Percentiles rank a stretch among this genome's conserved stretches.
These are phyloP conservation scores for Pseudophaeomoniella oleicola DNA, from an alignment of 2,329 filamentous ascomycete species.

Conservation along the genomic window DNA sequence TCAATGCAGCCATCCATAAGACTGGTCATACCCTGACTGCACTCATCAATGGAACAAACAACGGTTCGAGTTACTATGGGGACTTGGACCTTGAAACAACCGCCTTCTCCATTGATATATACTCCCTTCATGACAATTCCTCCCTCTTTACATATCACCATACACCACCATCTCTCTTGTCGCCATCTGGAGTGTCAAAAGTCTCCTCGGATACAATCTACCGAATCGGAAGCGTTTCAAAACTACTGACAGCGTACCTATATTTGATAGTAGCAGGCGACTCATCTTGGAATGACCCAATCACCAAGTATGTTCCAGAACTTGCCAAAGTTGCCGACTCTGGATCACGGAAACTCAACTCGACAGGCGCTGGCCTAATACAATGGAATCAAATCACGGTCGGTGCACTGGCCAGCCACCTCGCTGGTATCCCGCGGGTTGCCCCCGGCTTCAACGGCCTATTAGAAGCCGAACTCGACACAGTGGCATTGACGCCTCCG, in stretches of 20 bases:
- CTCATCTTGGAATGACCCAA: constrained; percentile 23
- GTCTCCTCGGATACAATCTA: constrained; percentile 29
- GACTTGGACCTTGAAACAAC: constrained; percentile 14
- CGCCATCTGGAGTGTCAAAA: constrained; percentile 18
- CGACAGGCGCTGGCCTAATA: constrained; percentile 13
- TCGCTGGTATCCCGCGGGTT: constrained; percentile 25
- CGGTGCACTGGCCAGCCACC: constrained; percentile 29
- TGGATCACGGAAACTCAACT: constrained; percentile 9
- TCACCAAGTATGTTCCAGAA: constrained; percentile 30
- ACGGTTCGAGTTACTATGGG: constrained; percentile 4
- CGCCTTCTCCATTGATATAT: constrained; percentile 26
- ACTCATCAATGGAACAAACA: constrained; percentile 10
- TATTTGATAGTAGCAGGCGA: constrained; percentile 21
- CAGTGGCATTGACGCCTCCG: constrained; percentile 1
- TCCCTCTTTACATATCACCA: constrained; percentile 22
- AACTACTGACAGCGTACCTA: constrained; percentile 24
- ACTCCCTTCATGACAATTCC: constrained; percentile 21
- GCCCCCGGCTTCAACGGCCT: constrained; percentile 13
- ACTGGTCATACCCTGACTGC: constrained; percentile 20
- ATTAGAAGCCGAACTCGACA: constrained; percentile 3
- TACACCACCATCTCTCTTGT: constrained; percentile 20
- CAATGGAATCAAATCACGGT: constrained; percentile 35
- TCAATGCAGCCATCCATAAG: no score
- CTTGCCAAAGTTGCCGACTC: constrained; percentile 21
- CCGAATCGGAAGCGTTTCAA: constrained; percentile 27